Evolutionary conservation across 768 basidiomycete species (phyloP).

Genomic region (Pisolithus orientalis): DNA sequence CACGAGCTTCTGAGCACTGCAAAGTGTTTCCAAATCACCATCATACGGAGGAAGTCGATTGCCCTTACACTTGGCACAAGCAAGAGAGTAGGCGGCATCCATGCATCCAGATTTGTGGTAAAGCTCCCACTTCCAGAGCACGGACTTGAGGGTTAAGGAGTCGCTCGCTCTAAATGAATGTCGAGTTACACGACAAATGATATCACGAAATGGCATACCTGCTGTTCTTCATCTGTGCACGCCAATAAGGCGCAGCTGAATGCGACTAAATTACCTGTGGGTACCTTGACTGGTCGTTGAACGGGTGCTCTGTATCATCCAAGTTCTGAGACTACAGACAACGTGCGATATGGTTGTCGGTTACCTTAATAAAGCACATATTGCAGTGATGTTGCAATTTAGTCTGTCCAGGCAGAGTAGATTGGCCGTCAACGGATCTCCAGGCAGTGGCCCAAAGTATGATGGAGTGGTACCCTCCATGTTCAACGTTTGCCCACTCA

Average conservation of each 20-base stretch:
- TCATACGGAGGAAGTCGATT: background rate
- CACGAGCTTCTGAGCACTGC: constrained; percentile 49
- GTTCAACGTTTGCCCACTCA: constrained; percentile 6
- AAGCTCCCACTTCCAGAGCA: constrained; percentile 43
- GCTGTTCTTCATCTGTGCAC: constrained; percentile 39
- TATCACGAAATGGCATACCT: constrained; percentile 22
- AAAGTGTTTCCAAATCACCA: background rate
- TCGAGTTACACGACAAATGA: background rate
- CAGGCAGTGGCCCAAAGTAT: constrained; percentile 15
- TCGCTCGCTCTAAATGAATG: constrained; percentile 35
- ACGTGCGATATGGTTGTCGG: background rate
- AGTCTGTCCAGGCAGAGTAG: constrained; percentile 60
- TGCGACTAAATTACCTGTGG: constrained; percentile 55
- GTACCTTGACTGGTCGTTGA: constrained; percentile 60
- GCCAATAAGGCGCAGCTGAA: constrained; percentile 47
- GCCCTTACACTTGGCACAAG: constrained; percentile 44
- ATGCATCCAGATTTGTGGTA: constrained; percentile 44
- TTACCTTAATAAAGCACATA: constrained; percentile 54
- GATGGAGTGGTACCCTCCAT: constrained; percentile 7
- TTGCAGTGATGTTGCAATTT: constrained; percentile 42
- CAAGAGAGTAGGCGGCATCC: constrained; percentile 46
- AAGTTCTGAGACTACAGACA: background rate
- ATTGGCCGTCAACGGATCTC: constrained; percentile 44
- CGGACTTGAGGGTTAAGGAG: constrained; percentile 46
- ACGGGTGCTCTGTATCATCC: constrained; percentile 38